These are phyloP conservation scores for Nosema granulosis DNA, from an alignment of 371 early-diverging fungal genomes.

Conservation along the genomic window DNA sequence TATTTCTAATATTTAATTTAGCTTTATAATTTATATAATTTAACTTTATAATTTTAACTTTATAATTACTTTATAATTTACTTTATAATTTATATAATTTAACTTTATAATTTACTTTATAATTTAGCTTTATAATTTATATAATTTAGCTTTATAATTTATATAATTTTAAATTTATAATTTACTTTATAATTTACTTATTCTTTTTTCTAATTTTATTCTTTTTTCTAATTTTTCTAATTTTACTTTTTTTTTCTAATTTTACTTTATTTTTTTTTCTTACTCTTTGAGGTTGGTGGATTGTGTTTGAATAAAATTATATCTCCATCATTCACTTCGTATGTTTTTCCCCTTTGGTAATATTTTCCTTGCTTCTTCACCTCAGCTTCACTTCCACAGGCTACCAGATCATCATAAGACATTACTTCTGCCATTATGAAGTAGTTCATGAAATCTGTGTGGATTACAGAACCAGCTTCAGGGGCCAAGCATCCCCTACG, in stretches of 20 bases:
- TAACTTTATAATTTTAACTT: constrained; percentile 64
- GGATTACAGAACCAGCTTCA: constrained; percentile 88
- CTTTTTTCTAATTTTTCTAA: no score
- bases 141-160: no score
- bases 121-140: no score
- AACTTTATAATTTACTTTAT: neutral
- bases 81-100: neutral
- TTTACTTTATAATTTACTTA: no score
- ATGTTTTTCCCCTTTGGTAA: constrained; percentile 84
- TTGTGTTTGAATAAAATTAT: constrained; percentile 68
- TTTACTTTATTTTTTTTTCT: constrained; percentile 39
- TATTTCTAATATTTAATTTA: constrained; percentile 68
- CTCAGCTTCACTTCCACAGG: constrained; percentile 74
- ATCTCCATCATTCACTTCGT: constrained; percentile 86
- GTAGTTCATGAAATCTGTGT: constrained; percentile 84
- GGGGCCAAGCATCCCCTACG: constrained; percentile 81
- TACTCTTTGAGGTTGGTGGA: constrained; percentile 38
- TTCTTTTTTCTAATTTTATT: no score
- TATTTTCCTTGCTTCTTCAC: constrained; percentile 90
- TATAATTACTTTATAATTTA: constrained; percentile 1
- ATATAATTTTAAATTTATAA: no score
- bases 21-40: constrained; percentile 71
- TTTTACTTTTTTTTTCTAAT: neutral
- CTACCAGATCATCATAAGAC: constrained; percentile 76
- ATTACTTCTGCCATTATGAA: constrained; percentile 96